phyloP scores from a whole-genome alignment of 768 basidiomycete species.

The Crassisporium funariophilum region DNA sequence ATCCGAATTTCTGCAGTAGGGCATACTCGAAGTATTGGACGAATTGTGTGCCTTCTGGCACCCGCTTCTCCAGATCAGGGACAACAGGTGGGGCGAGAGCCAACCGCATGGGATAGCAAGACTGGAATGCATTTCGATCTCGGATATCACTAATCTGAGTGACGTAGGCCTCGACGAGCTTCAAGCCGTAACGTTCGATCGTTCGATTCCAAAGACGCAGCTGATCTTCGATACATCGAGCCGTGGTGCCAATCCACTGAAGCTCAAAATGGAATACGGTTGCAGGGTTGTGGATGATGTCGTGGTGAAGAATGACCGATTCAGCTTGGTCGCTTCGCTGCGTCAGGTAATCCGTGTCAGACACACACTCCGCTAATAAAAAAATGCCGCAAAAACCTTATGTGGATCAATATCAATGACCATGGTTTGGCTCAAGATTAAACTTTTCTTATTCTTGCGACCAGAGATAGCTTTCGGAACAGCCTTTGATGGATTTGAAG shows the following conservation, averaged over 20 bases:
- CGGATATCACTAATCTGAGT: constrained; percentile 88
- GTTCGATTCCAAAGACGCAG: constrained; percentile 78
- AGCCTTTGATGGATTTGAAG: constrained; percentile 10
- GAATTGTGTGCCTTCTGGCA: constrained; percentile 67
- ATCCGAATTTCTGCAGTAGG: constrained; percentile 74
- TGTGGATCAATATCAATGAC: constrained; percentile 84
- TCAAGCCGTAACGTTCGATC: constrained; percentile 88
- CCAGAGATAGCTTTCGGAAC: constrained; percentile 19
- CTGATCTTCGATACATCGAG: constrained; percentile 87
- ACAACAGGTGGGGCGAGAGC: constrained; percentile 73
- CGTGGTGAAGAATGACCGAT: constrained; percentile 86
- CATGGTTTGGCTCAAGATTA: constrained; percentile 87
- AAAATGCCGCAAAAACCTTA: constrained; percentile 47
- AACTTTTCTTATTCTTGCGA: constrained; percentile 54
- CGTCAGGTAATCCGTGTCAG: background rate
- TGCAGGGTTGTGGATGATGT: constrained; percentile 92
- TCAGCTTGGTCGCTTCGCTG: constrained; percentile 89
- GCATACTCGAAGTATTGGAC: constrained; percentile 81
- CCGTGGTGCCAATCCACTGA: constrained; percentile 95
- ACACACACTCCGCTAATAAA: constrained; percentile 2
- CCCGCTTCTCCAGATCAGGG: constrained; percentile 63
- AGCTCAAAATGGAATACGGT: constrained; percentile 97
- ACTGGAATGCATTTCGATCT: constrained; percentile 87
- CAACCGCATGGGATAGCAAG: constrained; percentile 83
- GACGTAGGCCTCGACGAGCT: constrained; percentile 91